phyloP scores from a whole-genome alignment of 139 green algal species.

The Coccomyxa sp. region DNA sequence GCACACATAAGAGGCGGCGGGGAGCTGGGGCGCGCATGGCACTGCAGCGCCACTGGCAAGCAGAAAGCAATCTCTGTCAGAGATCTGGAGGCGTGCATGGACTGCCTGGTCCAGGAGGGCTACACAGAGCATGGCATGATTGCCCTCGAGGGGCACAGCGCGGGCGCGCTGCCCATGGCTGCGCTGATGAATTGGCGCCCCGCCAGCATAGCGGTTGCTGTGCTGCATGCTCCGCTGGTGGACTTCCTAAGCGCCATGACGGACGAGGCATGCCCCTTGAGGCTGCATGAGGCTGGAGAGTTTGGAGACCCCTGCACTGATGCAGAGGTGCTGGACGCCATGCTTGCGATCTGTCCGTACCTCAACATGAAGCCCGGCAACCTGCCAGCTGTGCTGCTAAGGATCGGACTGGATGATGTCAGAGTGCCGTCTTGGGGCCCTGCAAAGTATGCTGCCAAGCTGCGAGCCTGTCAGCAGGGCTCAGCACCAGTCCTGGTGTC shows the following conservation, averaged over 20 bases:
- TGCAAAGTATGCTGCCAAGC: too few species aligned
- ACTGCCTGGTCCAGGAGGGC: not conserved
- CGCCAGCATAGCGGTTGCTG: not conserved
- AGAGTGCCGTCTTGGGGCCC: too few species aligned
- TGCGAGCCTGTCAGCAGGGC: too few species aligned
- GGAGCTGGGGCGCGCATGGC: slow-evolving; percentile 64
- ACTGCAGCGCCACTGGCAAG: not conserved
- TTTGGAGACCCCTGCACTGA: too few species aligned
- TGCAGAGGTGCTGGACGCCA: too few species aligned
- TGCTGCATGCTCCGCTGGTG: not conserved
- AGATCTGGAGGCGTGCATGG: slow-evolving; percentile 50
- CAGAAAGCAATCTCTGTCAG: slow-evolving; percentile 40
- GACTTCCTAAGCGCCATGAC: not conserved
- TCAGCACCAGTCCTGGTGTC: too few species aligned
- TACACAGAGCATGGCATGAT: slow-evolving; percentile 12
- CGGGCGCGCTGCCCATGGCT: slow-evolving; percentile 29
- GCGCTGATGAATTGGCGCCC: slow-evolving; percentile 15
- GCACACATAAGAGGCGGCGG: slow-evolving; percentile 73
- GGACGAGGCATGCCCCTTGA: too few species aligned
- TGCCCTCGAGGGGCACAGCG: slow-evolving; percentile 32
- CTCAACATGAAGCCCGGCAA: too few species aligned
- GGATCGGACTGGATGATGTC: too few species aligned
- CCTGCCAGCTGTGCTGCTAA: too few species aligned
- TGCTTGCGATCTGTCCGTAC: too few species aligned
- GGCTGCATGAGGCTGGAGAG: too few species aligned